These are phyloP conservation scores for Oldenlandia corymbosa DNA, from an alignment of 257 asterid genomes.

Conservation along the genomic window DNA sequence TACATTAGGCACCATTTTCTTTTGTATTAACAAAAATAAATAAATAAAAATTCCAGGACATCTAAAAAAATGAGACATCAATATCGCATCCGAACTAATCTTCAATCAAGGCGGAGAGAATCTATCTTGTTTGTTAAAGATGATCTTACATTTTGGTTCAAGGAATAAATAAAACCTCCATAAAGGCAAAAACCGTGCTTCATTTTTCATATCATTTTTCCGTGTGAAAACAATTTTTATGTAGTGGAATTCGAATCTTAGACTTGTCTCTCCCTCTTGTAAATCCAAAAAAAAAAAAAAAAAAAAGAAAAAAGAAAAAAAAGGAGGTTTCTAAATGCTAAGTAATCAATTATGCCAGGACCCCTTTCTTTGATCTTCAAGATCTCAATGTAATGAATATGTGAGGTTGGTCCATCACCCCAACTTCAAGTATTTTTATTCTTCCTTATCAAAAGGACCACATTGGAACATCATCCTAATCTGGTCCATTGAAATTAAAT, in stretches of 20 bases:
- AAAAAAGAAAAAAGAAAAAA: too few species aligned
- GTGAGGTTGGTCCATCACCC: conserved; percentile 3
- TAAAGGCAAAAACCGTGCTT: not conserved
- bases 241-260: not conserved
- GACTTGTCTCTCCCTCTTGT: not conserved
- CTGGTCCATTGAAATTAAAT: not conserved
- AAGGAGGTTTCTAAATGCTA: too few species aligned
- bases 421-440: not conserved
- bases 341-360: conserved; percentile 1
- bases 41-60: too few species aligned
- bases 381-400: not conserved
- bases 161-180: not conserved
- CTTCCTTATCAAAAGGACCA: not conserved
- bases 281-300: too few species aligned
- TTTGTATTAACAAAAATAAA: too few species aligned
- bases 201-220: not conserved
- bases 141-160: not conserved
- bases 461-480: not conserved
- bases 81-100: too few species aligned
- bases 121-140: too few species aligned
- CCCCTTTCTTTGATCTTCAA: not conserved
- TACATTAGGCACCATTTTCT: too few species aligned
- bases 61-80: too few species aligned
- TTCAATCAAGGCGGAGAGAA: too few species aligned
- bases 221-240: not conserved